These are phyloP conservation scores for Fusarium nygamai DNA, from an alignment of 2,329 filamentous ascomycete species.

Conservation along the genomic window DNA sequence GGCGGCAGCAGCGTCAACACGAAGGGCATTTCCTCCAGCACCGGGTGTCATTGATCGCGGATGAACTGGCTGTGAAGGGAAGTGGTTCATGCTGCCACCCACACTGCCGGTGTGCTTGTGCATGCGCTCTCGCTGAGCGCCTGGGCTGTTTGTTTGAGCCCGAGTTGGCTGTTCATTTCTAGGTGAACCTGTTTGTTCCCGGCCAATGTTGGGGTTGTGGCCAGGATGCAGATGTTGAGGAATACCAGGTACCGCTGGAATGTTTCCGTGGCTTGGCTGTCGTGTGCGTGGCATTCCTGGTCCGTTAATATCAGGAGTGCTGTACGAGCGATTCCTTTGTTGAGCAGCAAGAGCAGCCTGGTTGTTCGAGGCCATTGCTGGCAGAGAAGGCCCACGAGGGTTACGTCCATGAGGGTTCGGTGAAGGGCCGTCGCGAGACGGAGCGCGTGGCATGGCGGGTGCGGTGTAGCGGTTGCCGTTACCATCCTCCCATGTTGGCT, in stretches of 20 bases:
- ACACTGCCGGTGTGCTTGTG: slow-evolving; percentile 60
- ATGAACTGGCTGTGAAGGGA: slow-evolving; percentile 65
- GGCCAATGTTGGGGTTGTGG: slow-evolving; percentile 72
- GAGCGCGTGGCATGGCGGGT: slow-evolving; percentile 82
- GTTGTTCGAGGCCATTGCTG: slow-evolving; percentile 70
- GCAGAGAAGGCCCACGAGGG: slow-evolving; percentile 81
- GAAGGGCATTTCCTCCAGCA: slow-evolving; percentile 48
- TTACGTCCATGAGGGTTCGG: slow-evolving; percentile 73
- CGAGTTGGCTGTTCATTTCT: slow-evolving; percentile 73
- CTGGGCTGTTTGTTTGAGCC: slow-evolving; percentile 76
- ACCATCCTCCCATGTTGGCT: slow-evolving; percentile 76
- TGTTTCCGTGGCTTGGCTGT: slow-evolving; percentile 63
- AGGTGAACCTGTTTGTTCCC: slow-evolving; percentile 86
- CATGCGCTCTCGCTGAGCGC: slow-evolving; percentile 69
- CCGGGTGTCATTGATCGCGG: slow-evolving; percentile 58
- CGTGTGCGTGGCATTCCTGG: slow-evolving; percentile 67
- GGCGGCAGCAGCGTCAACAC: slow-evolving; percentile 51
- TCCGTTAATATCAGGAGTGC: slow-evolving; percentile 91
- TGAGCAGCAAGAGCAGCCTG: slow-evolving; percentile 65
- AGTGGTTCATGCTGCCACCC: slow-evolving; percentile 64
- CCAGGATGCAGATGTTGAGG: slow-evolving; percentile 73
- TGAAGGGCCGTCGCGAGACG: slow-evolving; percentile 79
- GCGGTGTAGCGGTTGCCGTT: slow-evolving; percentile 87
- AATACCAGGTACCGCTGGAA: slow-evolving; percentile 80
- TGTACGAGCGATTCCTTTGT: slow-evolving; percentile 87